Conservation (phyloP, 306 rosid species). For the Astragalus glycyphyllos region DNA sequence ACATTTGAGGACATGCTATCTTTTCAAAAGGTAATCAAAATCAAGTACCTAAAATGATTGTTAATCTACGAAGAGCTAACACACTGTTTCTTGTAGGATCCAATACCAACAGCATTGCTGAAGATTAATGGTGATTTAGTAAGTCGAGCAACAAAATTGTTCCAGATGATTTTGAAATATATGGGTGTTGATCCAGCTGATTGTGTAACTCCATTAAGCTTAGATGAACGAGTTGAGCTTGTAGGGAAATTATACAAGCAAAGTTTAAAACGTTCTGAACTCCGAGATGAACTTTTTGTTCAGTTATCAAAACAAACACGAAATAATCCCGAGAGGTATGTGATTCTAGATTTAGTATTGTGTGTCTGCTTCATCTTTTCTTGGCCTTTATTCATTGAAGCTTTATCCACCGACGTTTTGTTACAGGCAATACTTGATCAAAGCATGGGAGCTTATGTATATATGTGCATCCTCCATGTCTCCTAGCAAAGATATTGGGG, state of each 20-base stretch:
- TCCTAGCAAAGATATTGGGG: constrained; percentile 90
- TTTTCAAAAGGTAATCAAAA: constrained; percentile 80
- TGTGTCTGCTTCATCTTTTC: constrained; percentile 29
- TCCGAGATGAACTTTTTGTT: constrained; percentile 91
- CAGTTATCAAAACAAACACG: constrained; percentile 95
- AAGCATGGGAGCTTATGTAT: constrained; percentile 96
- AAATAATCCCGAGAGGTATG: constrained; percentile 87
- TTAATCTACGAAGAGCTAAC: constrained; percentile 24
- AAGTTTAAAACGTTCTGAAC: constrained; percentile 85
- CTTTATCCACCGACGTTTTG: constrained; percentile 15
- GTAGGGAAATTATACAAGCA: constrained; percentile 91
- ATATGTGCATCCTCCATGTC: constrained; percentile 93
- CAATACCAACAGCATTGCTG: constrained; percentile 87
- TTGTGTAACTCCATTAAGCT: constrained; percentile 61
- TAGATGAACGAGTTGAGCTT: constrained; percentile 84
- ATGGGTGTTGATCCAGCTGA: constrained; percentile 90
- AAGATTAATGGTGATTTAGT: constrained; percentile 80
- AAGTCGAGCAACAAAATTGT: constrained; percentile 83
- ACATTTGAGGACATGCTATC: constrained; percentile 96
- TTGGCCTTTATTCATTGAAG: constrained; percentile 16
- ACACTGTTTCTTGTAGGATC: constrained; percentile 60
- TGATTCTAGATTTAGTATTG: constrained; percentile 29
- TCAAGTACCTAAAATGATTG: background rate
- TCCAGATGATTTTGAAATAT: constrained; percentile 89
- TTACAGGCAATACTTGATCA: constrained; percentile 76